Percentiles rank a stretch among this genome's conserved stretches.
Evolutionary conservation across 2,329 filamentous ascomycete genomes (phyloP).

Genomic region (Stachybotrys echinatus): DNA sequence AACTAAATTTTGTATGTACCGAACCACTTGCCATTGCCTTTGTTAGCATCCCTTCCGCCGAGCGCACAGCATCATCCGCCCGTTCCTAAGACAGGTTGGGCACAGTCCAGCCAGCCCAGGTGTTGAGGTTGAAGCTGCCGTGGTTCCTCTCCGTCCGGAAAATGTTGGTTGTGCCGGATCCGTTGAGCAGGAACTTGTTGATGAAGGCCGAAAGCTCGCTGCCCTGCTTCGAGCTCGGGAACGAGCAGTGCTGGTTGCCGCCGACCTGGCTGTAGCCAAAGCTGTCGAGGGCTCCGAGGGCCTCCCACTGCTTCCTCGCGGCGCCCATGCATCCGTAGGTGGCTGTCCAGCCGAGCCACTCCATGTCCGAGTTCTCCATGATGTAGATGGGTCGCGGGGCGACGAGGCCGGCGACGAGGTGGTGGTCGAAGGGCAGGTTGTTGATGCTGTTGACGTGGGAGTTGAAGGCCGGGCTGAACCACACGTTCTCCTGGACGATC

Average conservation of each 20-base stretch:
- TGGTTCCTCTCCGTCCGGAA: not conserved
- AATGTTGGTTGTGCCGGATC: not conserved
- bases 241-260: slow-evolving; percentile 42
- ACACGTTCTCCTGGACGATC: slow-evolving; percentile 57
- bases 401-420: slow-evolving; percentile 44
- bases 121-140: slow-evolving; percentile 2
- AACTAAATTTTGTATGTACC: too few species aligned
- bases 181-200: slow-evolving; percentile 36
- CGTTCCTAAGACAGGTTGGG: not conserved
- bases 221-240: slow-evolving; percentile 37
- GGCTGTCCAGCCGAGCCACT: slow-evolving; percentile 44
- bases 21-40: too few species aligned
- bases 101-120: slow-evolving; percentile 1
- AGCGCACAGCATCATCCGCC: too few species aligned
- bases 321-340: slow-evolving; percentile 46
- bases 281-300: slow-evolving; percentile 37
- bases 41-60: too few species aligned
- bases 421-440: slow-evolving; percentile 45
- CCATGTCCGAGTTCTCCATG: slow-evolving; percentile 44
- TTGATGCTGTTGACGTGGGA: slow-evolving; percentile 24
- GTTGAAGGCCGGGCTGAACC: slow-evolving; percentile 36
- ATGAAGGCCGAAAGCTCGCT: slow-evolving; percentile 43
- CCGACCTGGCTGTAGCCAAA: slow-evolving; percentile 46
- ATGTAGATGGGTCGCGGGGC: slow-evolving; percentile 43
- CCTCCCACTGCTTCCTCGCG: slow-evolving; percentile 40